phyloP scores from a whole-genome alignment of 75 land plant genomes.

The Sequoiadendron giganteum region DNA sequence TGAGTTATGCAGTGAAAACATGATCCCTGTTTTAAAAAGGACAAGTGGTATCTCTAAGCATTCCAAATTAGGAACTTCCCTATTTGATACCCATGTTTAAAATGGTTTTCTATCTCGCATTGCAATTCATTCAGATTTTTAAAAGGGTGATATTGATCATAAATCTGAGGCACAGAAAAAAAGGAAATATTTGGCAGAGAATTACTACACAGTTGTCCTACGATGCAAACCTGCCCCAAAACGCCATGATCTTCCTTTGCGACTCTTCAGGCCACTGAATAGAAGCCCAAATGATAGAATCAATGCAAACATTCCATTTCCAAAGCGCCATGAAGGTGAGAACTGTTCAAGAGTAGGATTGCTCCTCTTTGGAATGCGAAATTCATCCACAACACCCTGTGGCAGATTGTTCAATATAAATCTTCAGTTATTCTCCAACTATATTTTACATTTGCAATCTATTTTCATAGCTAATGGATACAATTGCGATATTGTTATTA shows the following conservation, averaged over 20 bases:
- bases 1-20: not conserved
- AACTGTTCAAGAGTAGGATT: conserved; percentile 31
- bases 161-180: not conserved
- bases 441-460: too few relatives aligned
- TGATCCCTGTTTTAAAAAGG: not conserved
- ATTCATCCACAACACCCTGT: conserved; percentile 60
- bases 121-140: not conserved
- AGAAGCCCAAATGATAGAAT: conserved; percentile 68
- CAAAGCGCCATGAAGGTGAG: conserved; percentile 56
- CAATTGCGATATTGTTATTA: too few relatives aligned
- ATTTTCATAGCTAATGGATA: too few relatives aligned
- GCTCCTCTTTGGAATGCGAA: conserved; percentile 44
- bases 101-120: not conserved
- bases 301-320: conserved; percentile 71
- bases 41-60: not conserved
- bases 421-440: not conserved
- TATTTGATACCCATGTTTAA: not conserved
- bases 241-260: conserved; percentile 68
- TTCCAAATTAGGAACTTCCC: not conserved
- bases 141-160: not conserved
- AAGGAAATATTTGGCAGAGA: not conserved
- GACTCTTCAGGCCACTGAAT: conserved; percentile 45
- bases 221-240: conserved; percentile 52
- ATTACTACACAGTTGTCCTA: not conserved
- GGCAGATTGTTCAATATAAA: not conserved